phyloP scores from a whole-genome alignment of 2,329 filamentous ascomycete genomes.

The Phialocephala subalpina region DNA sequence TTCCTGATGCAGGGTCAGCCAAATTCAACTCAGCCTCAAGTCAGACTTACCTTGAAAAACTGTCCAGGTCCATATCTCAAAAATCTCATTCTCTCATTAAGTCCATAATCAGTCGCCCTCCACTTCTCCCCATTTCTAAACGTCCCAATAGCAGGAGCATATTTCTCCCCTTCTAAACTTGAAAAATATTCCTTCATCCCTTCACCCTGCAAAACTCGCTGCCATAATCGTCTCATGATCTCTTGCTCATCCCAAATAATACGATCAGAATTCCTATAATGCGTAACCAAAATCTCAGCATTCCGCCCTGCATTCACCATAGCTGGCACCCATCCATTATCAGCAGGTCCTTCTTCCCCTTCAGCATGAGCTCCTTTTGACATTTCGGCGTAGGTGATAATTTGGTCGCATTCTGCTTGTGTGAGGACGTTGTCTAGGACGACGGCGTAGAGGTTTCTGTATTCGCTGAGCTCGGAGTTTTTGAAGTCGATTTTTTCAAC shows the following conservation, averaged over 20 bases:
- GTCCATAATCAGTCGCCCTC: slow-evolving; percentile 43
- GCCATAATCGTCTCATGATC: slow-evolving; percentile 69
- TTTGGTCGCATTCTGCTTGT: slow-evolving; percentile 65
- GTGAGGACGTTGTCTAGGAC: slow-evolving; percentile 69
- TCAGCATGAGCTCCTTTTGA: slow-evolving; percentile 50
- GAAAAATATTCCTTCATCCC: slow-evolving; percentile 52
- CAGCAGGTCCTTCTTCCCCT: slow-evolving; percentile 17
- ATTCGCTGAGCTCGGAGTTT: slow-evolving; percentile 57
- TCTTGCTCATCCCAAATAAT: slow-evolving; percentile 77
- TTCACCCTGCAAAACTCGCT: slow-evolving; percentile 58
- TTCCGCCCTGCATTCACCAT: slow-evolving; percentile 73
- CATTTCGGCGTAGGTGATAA: slow-evolving; percentile 59
- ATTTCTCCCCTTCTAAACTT: slow-evolving; percentile 41
- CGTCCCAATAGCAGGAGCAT: slow-evolving; percentile 45
- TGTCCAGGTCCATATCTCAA: slow-evolving; percentile 76
- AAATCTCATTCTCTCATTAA: slow-evolving; percentile 81
- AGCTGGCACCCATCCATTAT: slow-evolving; percentile 69
- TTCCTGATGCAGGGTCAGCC: too few relatives aligned
- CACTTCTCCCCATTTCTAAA: slow-evolving; percentile 36
- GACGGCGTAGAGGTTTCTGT: slow-evolving; percentile 62
- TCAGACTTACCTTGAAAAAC: too few relatives aligned
- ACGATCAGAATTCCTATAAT: slow-evolving; percentile 74
- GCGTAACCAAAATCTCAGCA: slow-evolving; percentile 61
- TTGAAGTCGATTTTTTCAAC: slow-evolving; percentile 62
- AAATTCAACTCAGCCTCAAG: too few relatives aligned